These are phyloP conservation scores for Clohesyomyces aquaticus DNA, from an alignment of 495 filamentous ascomycete genomes.

Conservation along the genomic window DNA sequence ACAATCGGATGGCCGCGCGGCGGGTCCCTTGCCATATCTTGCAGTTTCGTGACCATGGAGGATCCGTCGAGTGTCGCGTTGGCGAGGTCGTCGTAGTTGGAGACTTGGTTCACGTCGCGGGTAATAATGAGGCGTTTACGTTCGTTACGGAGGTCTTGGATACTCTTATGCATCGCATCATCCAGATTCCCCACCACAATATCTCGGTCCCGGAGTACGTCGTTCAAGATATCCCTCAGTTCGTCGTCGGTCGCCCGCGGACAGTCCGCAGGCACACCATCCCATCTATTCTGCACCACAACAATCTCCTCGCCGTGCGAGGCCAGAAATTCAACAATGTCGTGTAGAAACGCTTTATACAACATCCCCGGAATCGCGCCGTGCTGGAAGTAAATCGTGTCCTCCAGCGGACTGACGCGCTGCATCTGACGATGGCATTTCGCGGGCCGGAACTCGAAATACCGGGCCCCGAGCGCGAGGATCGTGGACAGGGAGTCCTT, in stretches of 20 bases:
- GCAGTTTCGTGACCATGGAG: constrained; percentile 52
- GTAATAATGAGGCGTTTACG: constrained; percentile 55
- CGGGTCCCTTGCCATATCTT: constrained; percentile 47
- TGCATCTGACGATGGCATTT: constrained; percentile 51
- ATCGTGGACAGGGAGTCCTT: constrained; percentile 55
- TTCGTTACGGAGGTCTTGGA: constrained; percentile 50
- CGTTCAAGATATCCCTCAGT: constrained; percentile 49
- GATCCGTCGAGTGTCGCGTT: constrained; percentile 56
- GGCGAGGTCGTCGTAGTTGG: constrained; percentile 57
- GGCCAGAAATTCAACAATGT: constrained; percentile 52
- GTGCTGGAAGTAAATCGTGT: constrained; percentile 59
- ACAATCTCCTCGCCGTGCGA: constrained; percentile 55
- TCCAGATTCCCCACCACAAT: constrained; percentile 32
- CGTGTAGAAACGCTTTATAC: constrained; percentile 54
- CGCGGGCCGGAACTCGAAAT: constrained; percentile 61
- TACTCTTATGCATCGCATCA: constrained; percentile 42
- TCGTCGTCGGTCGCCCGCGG: constrained; percentile 51
- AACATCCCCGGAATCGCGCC: constrained; percentile 58
- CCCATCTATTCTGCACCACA: constrained; percentile 58
- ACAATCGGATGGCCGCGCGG: constrained; percentile 49
- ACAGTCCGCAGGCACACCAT: constrained; percentile 56
- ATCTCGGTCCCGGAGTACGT: constrained; percentile 38
- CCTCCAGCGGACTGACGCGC: constrained; percentile 46
- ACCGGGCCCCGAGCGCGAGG: constrained; percentile 56
- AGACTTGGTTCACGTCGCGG: constrained; percentile 51